Percentiles rank a stretch among this genome's conserved stretches.
Evolutionary conservation across 1,284 basidiomycete genomes (phyloP).

Genomic region (Sphaerobolus stellatus): DNA sequence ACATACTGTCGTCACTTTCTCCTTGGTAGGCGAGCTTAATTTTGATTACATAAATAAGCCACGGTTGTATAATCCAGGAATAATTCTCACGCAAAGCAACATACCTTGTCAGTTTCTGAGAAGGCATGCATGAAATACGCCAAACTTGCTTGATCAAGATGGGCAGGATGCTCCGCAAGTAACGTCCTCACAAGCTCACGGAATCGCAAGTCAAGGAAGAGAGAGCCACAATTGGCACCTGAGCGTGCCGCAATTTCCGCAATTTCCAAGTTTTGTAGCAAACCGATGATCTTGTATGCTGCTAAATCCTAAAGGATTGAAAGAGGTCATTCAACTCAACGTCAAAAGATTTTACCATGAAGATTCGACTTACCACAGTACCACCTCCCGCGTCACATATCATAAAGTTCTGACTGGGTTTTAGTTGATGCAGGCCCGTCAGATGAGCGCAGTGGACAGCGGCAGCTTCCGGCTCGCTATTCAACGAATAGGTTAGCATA

Average conservation of each 20-base stretch:
- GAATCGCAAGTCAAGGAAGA: conserved; percentile 82
- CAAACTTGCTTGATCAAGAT: conserved; percentile 72
- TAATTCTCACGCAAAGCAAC: conserved; percentile 21
- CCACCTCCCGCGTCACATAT: conserved; percentile 81
- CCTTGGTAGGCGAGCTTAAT: conserved; percentile 58
- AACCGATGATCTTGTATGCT: conserved; percentile 78
- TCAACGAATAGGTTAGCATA: not conserved
- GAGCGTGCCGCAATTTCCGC: conserved; percentile 82
- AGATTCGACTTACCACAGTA: conserved; percentile 55
- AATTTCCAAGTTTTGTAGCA: conserved; percentile 73
- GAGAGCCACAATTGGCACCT: conserved; percentile 77
- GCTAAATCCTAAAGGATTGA: conserved; percentile 50
- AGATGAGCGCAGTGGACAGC: conserved; percentile 80
- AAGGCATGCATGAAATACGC: conserved; percentile 85
- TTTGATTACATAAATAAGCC: not conserved
- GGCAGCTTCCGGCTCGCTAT: conserved; percentile 77
- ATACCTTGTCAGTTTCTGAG: conserved; percentile 74
- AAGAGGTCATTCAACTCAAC: conserved; percentile 12
- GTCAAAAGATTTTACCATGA: conserved; percentile 2
- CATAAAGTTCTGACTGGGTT: conserved; percentile 77
- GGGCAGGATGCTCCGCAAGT: conserved; percentile 72
- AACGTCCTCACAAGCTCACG: conserved; percentile 69
- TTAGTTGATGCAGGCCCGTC: conserved; percentile 72
- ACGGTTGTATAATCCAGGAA: conserved; percentile 13
- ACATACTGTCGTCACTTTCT: conserved; percentile 66